These are phyloP conservation scores for Moniliophthora roreri DNA, from an alignment of 1,284 basidiomycete genomes.

Conservation along the genomic window DNA sequence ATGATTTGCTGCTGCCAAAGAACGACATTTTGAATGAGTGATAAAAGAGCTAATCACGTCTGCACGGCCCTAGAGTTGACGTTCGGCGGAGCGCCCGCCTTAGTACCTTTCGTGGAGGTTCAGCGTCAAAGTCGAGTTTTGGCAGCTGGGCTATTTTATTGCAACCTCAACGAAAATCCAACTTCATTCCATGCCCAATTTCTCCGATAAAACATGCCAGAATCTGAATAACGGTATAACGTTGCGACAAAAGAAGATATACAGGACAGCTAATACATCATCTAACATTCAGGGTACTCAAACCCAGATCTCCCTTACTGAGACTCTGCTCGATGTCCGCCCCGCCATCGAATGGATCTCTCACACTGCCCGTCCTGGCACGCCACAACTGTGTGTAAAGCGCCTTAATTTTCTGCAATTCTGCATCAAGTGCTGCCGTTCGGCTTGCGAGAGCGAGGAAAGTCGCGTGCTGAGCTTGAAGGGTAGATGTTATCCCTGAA, in stretches of 20 bases:
- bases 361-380: constrained; percentile 54
- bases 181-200: no score
- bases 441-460: constrained; percentile 73
- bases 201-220: no score
- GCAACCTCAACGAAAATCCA: no score
- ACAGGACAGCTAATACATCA: not conserved
- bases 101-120: no score
- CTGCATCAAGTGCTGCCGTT: constrained; percentile 66
- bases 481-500: constrained; percentile 65
- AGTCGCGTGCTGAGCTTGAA: constrained; percentile 73
- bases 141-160: no score
- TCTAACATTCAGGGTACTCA: constrained; percentile 13
- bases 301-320: constrained; percentile 1
- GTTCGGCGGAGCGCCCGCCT: not conserved
- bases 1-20: not conserved
- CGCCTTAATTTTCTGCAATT: constrained; percentile 69
- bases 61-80: not conserved
- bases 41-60: not conserved
- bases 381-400: constrained; percentile 63
- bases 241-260: not conserved
- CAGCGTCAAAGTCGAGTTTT: no score
- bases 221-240: no score
- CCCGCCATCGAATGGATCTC: constrained; percentile 53
- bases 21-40: not conserved
- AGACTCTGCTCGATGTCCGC: constrained; percentile 7